Evolutionary conservation across 805 yeast species (phyloP).

Genomic region (Suhomyces tanzawaensis): DNA sequence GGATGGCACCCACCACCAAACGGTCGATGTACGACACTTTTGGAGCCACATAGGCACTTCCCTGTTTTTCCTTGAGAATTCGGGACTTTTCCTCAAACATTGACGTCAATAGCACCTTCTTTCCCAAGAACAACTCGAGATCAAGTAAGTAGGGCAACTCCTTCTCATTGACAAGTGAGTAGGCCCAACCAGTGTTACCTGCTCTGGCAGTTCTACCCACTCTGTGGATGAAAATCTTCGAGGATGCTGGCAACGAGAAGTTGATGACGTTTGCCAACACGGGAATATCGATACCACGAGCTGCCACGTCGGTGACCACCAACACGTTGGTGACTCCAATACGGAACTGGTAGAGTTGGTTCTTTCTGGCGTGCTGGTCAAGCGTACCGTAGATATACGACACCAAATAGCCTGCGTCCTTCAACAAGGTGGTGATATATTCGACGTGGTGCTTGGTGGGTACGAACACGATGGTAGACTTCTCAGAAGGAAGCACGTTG

Average conservation of each 20-base stretch:
- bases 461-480: constrained; percentile 88
- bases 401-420: constrained; percentile 77
- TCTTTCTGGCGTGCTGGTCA: constrained; percentile 92
- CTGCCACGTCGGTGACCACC: constrained; percentile 98
- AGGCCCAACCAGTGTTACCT: constrained; percentile 97
- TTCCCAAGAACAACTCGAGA: constrained; percentile 84
- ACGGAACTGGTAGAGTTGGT: constrained; percentile 81
- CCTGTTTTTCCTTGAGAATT: constrained; percentile 46
- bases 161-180: constrained; percentile 76
- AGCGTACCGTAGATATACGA: constrained; percentile 92
- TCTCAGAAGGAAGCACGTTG: constrained; percentile 76
- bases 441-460: constrained; percentile 99
- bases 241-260: constrained; percentile 84
- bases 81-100: constrained; percentile 65
- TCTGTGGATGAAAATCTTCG: constrained; percentile 93
- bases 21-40: constrained; percentile 68
- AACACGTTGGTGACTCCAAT: constrained; percentile 79
- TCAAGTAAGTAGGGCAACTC: constrained; percentile 91
- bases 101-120: constrained; percentile 67
- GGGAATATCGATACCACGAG: constrained; percentile 98
- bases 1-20: constrained; percentile 79
- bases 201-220: constrained; percentile 99
- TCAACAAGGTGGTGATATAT: constrained; percentile 69
- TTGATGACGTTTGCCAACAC: constrained; percentile 92
- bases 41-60: constrained; percentile 49